Base-by-base conservation (phyloP, 768 basidiomycete species). In the Collybia sordida region DNA sequence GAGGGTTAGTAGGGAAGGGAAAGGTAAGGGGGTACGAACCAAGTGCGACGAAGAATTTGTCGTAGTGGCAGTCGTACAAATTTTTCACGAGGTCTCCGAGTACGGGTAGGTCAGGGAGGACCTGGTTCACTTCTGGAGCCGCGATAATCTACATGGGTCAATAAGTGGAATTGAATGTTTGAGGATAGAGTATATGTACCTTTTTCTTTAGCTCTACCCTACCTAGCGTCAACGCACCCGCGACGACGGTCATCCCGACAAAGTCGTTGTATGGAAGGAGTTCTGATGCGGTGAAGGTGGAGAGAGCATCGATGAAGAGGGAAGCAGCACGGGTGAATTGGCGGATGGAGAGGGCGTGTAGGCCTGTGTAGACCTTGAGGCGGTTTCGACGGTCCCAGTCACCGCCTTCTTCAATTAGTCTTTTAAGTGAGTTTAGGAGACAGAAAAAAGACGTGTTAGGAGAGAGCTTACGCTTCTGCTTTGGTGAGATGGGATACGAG, bases 351-450 rank as follows among this genome's bases (percentile, higher is more conserved):
- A 95, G 71, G 38, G 87, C 74, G 62, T 96, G 89, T 0, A 97
- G 73, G 42, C 88, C 95, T 44, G 83, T 82, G 73, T 98, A 99
- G 36, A 98, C 96, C 69, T 99, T 99, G 60, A 98, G 82, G 39
- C 96, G 82, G 68, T 98, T 99, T 34, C 94, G 83, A 47, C 96
- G 78, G 66, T 99, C 96, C 96, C 96, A 99, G 71, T 99, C 96
- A 39, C 96, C 96, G 0, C 96, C 96, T 65, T 93, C 82, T 59
- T 98, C 94, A 47, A 97, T 89, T 37, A 97, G 75, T 48, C 92
- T 94, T 62, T 0, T 23, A n/a, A 17, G 36, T 44, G 46, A 9
- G 17, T 11, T n/a, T 8, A 19, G 37, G 23, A 11, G 28, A 47
- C 21, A 15, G 40, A 34, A 31, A 2, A 21, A 22, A 24, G 23